A percentile compares a stretch with the other conserved stretches of the same genome.
Conservation (phyloP, 495 filamentous ascomycete genomes). For the Aspergillus carlsbadensis region DNA sequence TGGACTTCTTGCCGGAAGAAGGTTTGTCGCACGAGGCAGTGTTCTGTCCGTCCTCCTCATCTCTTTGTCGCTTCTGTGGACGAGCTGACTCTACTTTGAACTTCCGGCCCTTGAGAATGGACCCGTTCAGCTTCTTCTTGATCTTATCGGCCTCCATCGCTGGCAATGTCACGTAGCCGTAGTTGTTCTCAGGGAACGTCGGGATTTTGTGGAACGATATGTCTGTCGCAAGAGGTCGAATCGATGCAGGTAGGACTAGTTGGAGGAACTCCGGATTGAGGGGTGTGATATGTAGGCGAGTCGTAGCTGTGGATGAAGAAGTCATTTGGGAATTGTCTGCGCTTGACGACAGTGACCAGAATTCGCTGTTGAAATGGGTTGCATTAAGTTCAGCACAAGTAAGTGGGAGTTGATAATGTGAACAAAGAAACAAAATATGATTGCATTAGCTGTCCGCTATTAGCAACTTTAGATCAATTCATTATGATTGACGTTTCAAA, state of each 20-base stretch:
- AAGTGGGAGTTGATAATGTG: too few relatives aligned
- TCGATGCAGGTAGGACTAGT: slow-evolving; percentile 63
- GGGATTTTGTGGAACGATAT: slow-evolving; percentile 81
- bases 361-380: neutral
- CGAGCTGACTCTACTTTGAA: slow-evolving; percentile 78
- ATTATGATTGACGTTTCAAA: too few relatives aligned
- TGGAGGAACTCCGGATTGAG: slow-evolving; percentile 69
- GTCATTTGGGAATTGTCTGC: too few relatives aligned
- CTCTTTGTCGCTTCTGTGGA: slow-evolving; percentile 50
- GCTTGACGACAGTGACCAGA: neutral
- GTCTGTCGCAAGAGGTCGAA: slow-evolving; percentile 66
- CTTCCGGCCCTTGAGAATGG: slow-evolving; percentile 80
- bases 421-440: too few relatives aligned
- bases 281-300: slow-evolving; percentile 83
- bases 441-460: too few relatives aligned
- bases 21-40: slow-evolving; percentile 20
- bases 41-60: slow-evolving; percentile 37
- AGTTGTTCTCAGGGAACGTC: slow-evolving; percentile 85
- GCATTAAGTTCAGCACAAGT: slow-evolving; percentile 1
- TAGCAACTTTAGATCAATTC: too few relatives aligned
- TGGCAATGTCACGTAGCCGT: slow-evolving; percentile 86
- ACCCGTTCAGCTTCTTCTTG: slow-evolving; percentile 89
- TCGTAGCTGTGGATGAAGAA: slow-evolving; percentile 35
- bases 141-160: slow-evolving; percentile 79
- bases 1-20: slow-evolving; percentile 37